phyloP scores from a whole-genome alignment of 495 filamentous ascomycete genomes.

The Lentithecium fluviatile region DNA sequence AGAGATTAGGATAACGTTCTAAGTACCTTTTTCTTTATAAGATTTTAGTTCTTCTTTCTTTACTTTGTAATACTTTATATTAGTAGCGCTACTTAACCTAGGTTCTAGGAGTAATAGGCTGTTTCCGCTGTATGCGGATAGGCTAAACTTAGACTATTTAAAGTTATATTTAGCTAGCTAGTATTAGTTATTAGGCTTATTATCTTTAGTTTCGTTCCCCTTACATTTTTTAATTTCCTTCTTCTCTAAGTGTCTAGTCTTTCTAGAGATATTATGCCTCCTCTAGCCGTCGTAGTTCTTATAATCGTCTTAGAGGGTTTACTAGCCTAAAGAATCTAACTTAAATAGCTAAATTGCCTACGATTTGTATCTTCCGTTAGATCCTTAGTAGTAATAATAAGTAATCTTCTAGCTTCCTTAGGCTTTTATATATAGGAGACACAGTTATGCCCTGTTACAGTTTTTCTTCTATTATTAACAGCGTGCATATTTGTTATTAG shows the following conservation, averaged over 20 bases:
- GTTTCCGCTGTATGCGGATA: not conserved
- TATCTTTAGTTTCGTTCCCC: too few relatives aligned
- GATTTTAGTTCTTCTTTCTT: not conserved
- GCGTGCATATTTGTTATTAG: not conserved
- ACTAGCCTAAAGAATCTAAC: too few relatives aligned
- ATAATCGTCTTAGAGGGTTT: not conserved
- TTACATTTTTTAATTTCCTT: too few relatives aligned
- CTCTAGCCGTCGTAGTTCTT: not conserved
- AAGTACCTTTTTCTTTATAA: not conserved
- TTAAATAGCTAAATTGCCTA: not conserved
- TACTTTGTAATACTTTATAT: not conserved
- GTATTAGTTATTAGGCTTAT: too few relatives aligned
- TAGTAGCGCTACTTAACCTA: not conserved
- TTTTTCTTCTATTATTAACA: too few relatives aligned
- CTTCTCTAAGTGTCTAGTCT: too few relatives aligned
- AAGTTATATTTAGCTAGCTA: too few relatives aligned
- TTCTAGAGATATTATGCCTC: not conserved
- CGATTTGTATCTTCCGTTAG: not conserved
- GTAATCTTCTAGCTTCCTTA: too few relatives aligned
- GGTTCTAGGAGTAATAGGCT: not conserved
- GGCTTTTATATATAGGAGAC: too few relatives aligned
- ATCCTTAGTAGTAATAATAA: too few relatives aligned
- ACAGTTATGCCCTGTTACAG: too few relatives aligned
- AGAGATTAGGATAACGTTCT: not conserved
- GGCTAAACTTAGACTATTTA: too few relatives aligned